phyloP scores from a whole-genome alignment of 305 asterid genomes.

The Andrographis paniculata region DNA sequence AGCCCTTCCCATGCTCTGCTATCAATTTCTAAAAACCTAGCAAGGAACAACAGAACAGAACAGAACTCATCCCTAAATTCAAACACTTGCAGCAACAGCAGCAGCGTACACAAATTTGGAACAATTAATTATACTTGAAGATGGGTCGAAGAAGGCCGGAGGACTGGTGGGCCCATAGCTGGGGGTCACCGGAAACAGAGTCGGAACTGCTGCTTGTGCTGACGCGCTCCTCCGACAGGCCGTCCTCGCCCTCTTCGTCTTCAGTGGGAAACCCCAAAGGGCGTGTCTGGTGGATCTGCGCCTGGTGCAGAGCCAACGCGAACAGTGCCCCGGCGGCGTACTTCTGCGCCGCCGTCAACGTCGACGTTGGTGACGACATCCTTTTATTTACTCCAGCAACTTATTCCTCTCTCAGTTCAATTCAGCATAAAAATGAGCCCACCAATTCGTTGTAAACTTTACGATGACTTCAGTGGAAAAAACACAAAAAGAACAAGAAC shows the following conservation, averaged over 20 bases:
- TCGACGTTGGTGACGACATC: slow-evolving; percentile 41
- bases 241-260: slow-evolving; percentile 29
- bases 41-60: neutral
- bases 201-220: slow-evolving; percentile 60
- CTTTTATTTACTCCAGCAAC: neutral
- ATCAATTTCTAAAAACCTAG: slow-evolving; percentile 71
- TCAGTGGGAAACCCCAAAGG: slow-evolving; percentile 55
- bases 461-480: no score
- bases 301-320: slow-evolving; percentile 73
- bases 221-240: slow-evolving; percentile 42
- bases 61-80: slow-evolving; percentile 14
- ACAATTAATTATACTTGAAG: slow-evolving; percentile 40
- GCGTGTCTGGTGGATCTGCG: slow-evolving; percentile 69
- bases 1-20: slow-evolving; percentile 75
- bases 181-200: slow-evolving; percentile 63
- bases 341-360: slow-evolving; percentile 61
- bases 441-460: no score
- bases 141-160: slow-evolving; percentile 77
- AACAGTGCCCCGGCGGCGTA: slow-evolving; percentile 92
- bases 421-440: neutral
- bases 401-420: neutral
- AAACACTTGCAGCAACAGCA: slow-evolving; percentile 4
- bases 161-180: slow-evolving; percentile 71
- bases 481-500: no score
- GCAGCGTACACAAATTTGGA: neutral